Evolutionary conservation across 23 red algal species (phyloP), one percentile per base, ranked within the genome.

Genomic region (Gracilariopsis chorda): DNA sequence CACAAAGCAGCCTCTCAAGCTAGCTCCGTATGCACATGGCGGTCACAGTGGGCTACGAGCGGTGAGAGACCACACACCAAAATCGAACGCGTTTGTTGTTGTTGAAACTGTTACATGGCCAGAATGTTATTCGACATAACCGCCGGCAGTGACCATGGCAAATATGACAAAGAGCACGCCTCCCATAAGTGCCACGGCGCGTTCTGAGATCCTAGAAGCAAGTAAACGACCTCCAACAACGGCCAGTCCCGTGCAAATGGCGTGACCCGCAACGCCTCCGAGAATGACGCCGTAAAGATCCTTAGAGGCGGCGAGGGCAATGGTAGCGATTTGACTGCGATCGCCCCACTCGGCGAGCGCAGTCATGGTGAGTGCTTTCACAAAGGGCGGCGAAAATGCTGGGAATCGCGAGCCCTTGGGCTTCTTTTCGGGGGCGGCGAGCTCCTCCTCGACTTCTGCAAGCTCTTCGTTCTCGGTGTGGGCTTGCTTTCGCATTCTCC

Each of bases 261-360:
- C 69, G 74, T 98, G 96, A 14, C 96, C 96, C 14, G 78, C 64
- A 20, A 98, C 86, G 51, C 91, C 92, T 11, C 96, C 96, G 1
- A 92, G 71, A 77, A 88, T 87, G 24, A 98, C 93, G 13, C 96
- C 96, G 41, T 92, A 95, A 39, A 90, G 53, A 72, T 98, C 88
- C 62, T 78, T 94, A 21, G 96, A 86, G n/a, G 96, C 96, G n/a
- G 96, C 86, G 27, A 98, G 88, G 23, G 96, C 93, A 41, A 98
- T 94, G 39, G 96, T 98, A 41, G 96, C 93, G 7, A 98, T 83
- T 72, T 95, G 92, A 55, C 75, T 85, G 42, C 96, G 92, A 84
- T 98, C 96, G n/a, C 96, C 96, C 96, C 96, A 98, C 61, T 98
- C 96, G 37, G 96, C 96, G 25, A 98, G 76, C 57, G 90, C 94